Evolutionary conservation across 2,329 filamentous ascomycete genomes (phyloP).

Genomic region (Trichoderma sp.): DNA sequence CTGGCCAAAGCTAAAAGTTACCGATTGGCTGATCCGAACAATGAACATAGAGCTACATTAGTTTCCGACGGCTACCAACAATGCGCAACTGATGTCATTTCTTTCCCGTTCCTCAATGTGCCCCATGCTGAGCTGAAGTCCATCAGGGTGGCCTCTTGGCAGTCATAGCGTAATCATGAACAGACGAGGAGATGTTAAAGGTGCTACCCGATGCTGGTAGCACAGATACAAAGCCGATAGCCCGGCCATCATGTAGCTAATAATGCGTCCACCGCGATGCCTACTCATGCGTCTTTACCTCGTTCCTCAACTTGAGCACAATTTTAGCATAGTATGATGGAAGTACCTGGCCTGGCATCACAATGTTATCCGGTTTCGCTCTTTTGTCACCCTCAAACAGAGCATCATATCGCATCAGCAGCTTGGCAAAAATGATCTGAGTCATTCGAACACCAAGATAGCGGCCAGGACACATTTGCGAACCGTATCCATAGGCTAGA

Average conservation of each 20-base stretch:
- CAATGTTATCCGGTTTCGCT: not conserved
- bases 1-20: not conserved
- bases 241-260: too few relatives aligned
- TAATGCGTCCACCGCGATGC: not conserved
- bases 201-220: too few relatives aligned
- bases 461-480: conserved; percentile 18
- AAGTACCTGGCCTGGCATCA: not conserved
- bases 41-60: not conserved
- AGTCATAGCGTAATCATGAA: not conserved
- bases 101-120: not conserved
- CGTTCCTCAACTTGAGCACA: not conserved
- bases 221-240: too few relatives aligned
- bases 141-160: not conserved
- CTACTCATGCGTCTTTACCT: not conserved
- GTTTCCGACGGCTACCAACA: not conserved
- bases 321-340: not conserved
- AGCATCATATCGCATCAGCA: conserved; percentile 15
- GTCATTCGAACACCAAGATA: conserved; percentile 18
- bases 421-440: conserved; percentile 19
- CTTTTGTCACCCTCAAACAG: not conserved
- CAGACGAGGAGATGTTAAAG: not conserved
- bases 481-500: conserved; percentile 13
- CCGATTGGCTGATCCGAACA: not conserved
- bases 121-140: not conserved
- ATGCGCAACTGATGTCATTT: not conserved